Evolutionary conservation across 2,329 filamentous ascomycete genomes (phyloP).

Genomic region (Xylaria sp.): DNA sequence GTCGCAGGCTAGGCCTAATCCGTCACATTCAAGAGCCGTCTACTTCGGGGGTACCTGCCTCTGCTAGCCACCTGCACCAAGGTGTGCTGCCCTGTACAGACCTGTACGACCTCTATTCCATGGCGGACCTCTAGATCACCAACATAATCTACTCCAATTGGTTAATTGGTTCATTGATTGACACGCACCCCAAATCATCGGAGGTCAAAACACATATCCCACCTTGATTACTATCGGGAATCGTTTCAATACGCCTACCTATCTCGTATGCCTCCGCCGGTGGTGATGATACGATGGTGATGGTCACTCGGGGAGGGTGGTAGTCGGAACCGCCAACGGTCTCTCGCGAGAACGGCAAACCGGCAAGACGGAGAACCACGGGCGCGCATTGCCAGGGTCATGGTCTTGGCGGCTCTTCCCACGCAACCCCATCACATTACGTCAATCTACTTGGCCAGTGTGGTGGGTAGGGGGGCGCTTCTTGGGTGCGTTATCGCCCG

Average conservation of each 20-base stretch:
- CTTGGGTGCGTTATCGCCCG: constrained; percentile 19
- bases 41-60: constrained; percentile 19
- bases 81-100: not conserved
- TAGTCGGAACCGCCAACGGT: constrained; percentile 23
- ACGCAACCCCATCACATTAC: constrained; percentile 42
- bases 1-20: constrained; percentile 17
- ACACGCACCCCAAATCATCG: not conserved
- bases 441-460: constrained; percentile 31
- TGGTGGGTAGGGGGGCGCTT: constrained; percentile 25
- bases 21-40: constrained; percentile 1
- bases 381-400: not conserved
- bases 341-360: constrained; percentile 32
- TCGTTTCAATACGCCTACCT: not conserved
- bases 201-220: constrained; percentile 2
- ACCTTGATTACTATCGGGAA: constrained; percentile 5
- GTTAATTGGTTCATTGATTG: constrained; percentile 2
- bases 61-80: not conserved
- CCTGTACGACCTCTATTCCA: not conserved
- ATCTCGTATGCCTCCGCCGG: not conserved
- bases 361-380: constrained; percentile 25
- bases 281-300: not conserved
- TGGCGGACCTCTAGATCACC: constrained; percentile 14
- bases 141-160: constrained; percentile 5
- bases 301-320: constrained; percentile 13
- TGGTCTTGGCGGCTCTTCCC: constrained; percentile 44